Evolutionary conservation across 305 asterid genomes (phyloP).

Genomic region (Rubia peregrina): DNA sequence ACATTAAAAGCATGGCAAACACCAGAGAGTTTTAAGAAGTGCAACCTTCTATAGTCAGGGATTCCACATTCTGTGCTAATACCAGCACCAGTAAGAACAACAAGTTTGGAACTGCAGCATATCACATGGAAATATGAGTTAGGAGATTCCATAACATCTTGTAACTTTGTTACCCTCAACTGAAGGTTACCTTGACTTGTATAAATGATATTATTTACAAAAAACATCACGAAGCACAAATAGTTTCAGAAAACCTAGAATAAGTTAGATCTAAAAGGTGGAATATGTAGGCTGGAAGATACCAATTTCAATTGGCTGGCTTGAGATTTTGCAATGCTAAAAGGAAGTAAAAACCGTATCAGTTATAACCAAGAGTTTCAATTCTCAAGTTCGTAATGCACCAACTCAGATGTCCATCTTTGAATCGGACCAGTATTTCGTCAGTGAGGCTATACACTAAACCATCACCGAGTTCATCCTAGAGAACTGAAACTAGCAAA

Average conservation of each 20-base stretch:
- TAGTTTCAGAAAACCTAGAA: background rate
- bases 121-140: constrained; percentile 13
- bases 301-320: background rate
- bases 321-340: background rate
- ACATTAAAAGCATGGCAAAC: background rate
- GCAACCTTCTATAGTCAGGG: constrained; percentile 94
- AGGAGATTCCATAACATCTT: constrained; percentile 8
- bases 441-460: background rate
- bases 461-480: background rate
- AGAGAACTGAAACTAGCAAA: background rate
- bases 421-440: background rate
- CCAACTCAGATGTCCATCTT: background rate
- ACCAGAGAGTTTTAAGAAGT: constrained; percentile 5
- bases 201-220: background rate
- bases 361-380: background rate
- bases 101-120: constrained; percentile 65
- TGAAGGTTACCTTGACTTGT: background rate
- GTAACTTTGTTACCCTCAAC: background rate
- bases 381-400: background rate
- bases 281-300: background rate
- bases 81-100: constrained; percentile 93
- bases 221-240: background rate
- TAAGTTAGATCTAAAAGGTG: background rate
- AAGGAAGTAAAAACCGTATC: no score
- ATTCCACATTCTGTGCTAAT: constrained; percentile 98